These are phyloP conservation scores for Eimeria maxima DNA, from an alignment of 169 alveolate species.

Conservation along the genomic window DNA sequence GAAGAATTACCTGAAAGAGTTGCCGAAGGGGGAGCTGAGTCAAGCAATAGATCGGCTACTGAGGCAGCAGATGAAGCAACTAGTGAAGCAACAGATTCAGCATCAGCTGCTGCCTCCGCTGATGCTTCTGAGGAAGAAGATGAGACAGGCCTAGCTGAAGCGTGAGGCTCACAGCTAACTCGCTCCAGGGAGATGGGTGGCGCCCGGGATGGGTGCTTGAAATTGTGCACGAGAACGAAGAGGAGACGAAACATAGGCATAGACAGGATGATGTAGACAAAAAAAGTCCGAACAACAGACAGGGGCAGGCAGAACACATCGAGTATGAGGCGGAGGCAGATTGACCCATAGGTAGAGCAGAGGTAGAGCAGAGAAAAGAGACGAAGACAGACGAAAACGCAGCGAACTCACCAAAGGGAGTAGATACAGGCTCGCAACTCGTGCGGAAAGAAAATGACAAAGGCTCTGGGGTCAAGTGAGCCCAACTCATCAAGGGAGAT, in stretches of 20 bases:
- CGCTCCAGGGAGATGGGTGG: not conserved
- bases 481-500: not conserved
- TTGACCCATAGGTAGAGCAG: no score
- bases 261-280: no score
- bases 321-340: not conserved
- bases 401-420: not conserved
- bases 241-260: not conserved
- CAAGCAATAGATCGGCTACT: not conserved
- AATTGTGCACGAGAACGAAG: not conserved
- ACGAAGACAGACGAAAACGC: not conserved
- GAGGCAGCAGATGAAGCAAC: not conserved
- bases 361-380: not conserved
- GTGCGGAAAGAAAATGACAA: no score
- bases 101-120: slow-evolving; percentile 39
- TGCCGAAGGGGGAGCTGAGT: slow-evolving; percentile 4
- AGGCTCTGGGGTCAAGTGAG: not conserved
- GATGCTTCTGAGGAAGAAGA: slow-evolving; percentile 37
- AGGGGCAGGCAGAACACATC: not conserved
- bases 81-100: not conserved
- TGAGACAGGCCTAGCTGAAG: slow-evolving; percentile 71
- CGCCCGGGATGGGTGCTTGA: not conserved
- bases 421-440: not conserved
- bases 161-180: slow-evolving; percentile 10
- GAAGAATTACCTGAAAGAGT: not conserved
- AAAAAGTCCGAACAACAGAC: no score